Base-by-base conservation (phyloP, 805 yeast genomes). In the Saturnispora halmiae region DNA sequence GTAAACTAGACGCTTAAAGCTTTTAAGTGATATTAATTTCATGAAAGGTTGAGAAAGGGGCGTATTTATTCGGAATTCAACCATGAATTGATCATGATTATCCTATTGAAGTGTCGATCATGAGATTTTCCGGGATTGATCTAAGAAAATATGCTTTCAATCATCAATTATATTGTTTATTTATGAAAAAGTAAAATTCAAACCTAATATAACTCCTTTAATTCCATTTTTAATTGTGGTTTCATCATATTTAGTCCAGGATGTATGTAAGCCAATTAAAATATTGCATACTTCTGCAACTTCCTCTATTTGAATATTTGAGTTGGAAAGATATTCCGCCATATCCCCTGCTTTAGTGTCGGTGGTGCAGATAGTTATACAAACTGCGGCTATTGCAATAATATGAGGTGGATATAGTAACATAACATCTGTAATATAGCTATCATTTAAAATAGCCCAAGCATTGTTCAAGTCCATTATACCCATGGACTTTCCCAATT, bases 381-480 rank as follows among this genome's bases (percentile, higher is more conserved):
- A 87, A n/a, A 88, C 63, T 9, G 95, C 74, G 0, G 92, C 75
- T 30, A 82, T 61, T 3, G 96, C 94, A 7, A 88, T 72, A 9
- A 87, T 74, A 61, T 88, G 95, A 0, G 98, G 98, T 0, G 97
- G 90, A 47, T 75, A 79, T 13, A 88, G 56, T 35, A 92, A 60
- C 43, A 85, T 90, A 14, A 84, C 64, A 57, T 92, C 97, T 1
- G 95, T 86, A 34, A 86, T 78, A 58, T 82, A 88, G 47, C 88
- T 75, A 56, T 90, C 97, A 58, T 87, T 92, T 28, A 92, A 72
- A 38, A 88, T 67, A 1, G 94, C 81, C 96, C 97, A 92, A 8
- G 84, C 69, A 34, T 82, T 77, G 54, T 90, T 96, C 25, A 82
- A 56, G 52, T 88, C 96, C 32, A 77, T 34, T 5, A 34, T 28